Evolutionary conservation across 2,329 filamentous ascomycete species (phyloP).

Genomic region (Nemania diffusa): DNA sequence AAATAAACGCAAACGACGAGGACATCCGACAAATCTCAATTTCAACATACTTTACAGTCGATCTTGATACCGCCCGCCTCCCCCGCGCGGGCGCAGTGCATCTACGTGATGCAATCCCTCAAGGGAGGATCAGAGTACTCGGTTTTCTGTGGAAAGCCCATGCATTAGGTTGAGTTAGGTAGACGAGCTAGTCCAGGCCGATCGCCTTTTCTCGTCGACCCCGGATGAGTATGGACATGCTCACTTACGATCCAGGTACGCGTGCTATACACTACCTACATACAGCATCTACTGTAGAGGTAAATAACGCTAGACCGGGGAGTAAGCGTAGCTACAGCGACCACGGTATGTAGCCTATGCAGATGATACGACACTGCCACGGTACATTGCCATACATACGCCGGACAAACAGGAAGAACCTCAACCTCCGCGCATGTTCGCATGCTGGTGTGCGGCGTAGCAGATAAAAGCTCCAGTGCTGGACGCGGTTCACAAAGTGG

Average conservation of each 20-base stretch:
- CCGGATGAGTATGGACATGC: constrained; percentile 18
- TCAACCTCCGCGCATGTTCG: constrained; percentile 5
- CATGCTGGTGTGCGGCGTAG: constrained; percentile 32
- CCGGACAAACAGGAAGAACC: constrained; percentile 1
- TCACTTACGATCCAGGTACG: not conserved
- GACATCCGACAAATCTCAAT: no score
- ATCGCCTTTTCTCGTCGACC: constrained; percentile 14
- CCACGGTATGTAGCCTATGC: constrained; percentile 11
- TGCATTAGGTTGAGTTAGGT: constrained; percentile 29
- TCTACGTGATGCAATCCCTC: constrained; percentile 26
- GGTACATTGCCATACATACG: constrained; percentile 5
- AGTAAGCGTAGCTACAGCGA: constrained; percentile 13
- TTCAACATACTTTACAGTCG: no score
- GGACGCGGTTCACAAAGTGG: constrained; percentile 1
- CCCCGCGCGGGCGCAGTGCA: constrained; percentile 13
- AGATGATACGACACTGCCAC: constrained; percentile 17
- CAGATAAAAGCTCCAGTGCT: constrained; percentile 21
- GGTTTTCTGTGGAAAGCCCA: constrained; percentile 27
- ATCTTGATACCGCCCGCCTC: constrained; percentile 16
- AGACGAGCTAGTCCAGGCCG: constrained; percentile 17
- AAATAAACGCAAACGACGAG: not conserved
- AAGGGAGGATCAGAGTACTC: constrained; percentile 19
- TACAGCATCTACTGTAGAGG: not conserved
- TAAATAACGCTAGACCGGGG: constrained; percentile 5
- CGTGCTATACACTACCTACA: not conserved